phyloP scores from a whole-genome alignment of 1,284 basidiomycete species.

The Boletus sp. region DNA sequence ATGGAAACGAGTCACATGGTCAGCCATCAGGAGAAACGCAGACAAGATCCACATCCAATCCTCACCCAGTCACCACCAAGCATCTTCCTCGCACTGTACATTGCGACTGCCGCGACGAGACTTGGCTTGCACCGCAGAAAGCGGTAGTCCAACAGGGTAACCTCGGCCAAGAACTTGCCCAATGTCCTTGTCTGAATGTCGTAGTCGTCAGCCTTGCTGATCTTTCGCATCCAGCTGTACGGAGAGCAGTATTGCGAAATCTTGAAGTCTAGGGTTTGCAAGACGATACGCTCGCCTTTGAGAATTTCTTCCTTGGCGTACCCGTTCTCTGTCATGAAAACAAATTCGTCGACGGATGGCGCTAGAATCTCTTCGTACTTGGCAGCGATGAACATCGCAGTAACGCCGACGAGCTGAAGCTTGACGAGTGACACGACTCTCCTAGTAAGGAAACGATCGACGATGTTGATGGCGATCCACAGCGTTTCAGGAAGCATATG shows the following conservation, averaged over 20 bases:
- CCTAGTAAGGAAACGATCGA: conserved; percentile 94
- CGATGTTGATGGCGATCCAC: conserved; percentile 96
- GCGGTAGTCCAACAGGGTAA: conserved; percentile 88
- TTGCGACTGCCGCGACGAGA: conserved; percentile 94
- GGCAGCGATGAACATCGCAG: conserved; percentile 95
- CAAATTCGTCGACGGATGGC: conserved; percentile 91
- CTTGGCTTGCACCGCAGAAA: conserved; percentile 94
- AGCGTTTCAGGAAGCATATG: conserved; percentile 97
- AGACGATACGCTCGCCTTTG: conserved; percentile 95
- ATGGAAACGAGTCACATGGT: conserved; percentile 50
- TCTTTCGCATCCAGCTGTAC: conserved; percentile 98
- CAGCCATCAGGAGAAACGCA: conserved; percentile 1
- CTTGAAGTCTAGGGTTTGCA: conserved; percentile 92
- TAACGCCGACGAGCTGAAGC: conserved; percentile 96
- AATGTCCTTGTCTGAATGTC: conserved; percentile 97
- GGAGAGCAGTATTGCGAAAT: conserved; percentile 98
- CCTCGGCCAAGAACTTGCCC: conserved; percentile 97
- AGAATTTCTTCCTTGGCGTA: conserved; percentile 95
- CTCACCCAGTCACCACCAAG: conserved; percentile 91
- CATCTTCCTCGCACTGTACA: conserved; percentile 94
- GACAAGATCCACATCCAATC: conserved; percentile 26
- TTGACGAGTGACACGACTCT: conserved; percentile 92
- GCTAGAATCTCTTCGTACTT: conserved; percentile 99
- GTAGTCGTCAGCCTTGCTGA: conserved; percentile 99
- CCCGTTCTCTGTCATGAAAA: conserved; percentile 95